phyloP scores from a whole-genome alignment of 2,329 filamentous ascomycete genomes.

The Cyphellophora attinorum region DNA sequence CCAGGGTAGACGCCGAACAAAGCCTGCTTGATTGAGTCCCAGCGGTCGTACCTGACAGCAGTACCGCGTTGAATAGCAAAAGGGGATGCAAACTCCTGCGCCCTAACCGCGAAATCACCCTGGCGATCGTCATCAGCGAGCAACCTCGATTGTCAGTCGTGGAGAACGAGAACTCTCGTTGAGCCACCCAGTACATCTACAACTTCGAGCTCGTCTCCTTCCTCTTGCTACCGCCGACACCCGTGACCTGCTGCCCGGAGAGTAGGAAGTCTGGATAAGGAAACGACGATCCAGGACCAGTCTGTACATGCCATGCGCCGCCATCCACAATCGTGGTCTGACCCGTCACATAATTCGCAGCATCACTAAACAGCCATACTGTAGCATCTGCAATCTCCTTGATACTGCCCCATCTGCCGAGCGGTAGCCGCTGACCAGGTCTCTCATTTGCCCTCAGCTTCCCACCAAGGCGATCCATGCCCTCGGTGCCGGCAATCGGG shows the following conservation, averaged over 20 bases:
- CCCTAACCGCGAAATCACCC: too few relatives aligned
- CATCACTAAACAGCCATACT: conserved; percentile 76
- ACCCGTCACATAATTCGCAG: conserved; percentile 78
- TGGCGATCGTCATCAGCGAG: too few relatives aligned
- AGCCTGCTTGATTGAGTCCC: too few relatives aligned
- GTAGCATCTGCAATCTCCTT: conserved; percentile 90
- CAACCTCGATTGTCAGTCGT: too few relatives aligned
- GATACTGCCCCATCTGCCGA: conserved; percentile 67
- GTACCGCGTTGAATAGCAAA: too few relatives aligned
- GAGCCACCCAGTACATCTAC: too few relatives aligned
- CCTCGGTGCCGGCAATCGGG: conserved; percentile 76
- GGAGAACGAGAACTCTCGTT: too few relatives aligned
- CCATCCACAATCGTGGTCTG: conserved; percentile 61
- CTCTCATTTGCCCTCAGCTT: conserved; percentile 41
- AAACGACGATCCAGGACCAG: conserved; percentile 17
- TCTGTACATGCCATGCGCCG: conserved; percentile 37
- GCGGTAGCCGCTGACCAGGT: conserved; percentile 49
- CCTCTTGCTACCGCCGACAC: conserved; percentile 49
- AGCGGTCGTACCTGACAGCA: too few relatives aligned
- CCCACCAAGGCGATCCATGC: conserved; percentile 55
- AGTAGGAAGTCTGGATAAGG: conserved; percentile 52
- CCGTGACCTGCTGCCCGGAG: conserved; percentile 41
- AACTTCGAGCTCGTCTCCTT: conserved; percentile 33
- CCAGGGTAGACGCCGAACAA: too few relatives aligned
- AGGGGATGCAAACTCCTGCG: too few relatives aligned